Percentiles rank a stretch among this genome's conserved stretches.
phyloP scores from a whole-genome alignment of 306 rosid genomes.

The Cucurbita moschata region DNA sequence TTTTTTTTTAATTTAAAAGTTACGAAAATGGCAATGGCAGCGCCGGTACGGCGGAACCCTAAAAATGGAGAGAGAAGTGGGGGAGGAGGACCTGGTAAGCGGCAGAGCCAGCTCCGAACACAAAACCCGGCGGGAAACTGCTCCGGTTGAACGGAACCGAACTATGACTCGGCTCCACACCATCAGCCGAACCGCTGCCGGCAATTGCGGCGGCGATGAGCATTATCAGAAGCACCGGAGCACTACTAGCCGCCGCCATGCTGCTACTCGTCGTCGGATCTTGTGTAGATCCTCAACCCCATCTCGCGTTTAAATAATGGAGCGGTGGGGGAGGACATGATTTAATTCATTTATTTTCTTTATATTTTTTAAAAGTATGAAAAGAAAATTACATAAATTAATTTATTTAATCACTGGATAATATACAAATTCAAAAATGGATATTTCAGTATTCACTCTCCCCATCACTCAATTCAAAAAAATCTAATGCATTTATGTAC shows the following conservation, averaged over 20 bases:
- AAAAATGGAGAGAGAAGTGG: not conserved
- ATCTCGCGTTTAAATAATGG: not conserved
- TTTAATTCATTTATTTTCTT: too few species aligned
- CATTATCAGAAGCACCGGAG: not conserved
- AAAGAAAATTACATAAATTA: too few species aligned
- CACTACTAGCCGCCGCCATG: not conserved
- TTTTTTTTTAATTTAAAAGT: too few species aligned
- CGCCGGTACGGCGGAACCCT: not conserved
- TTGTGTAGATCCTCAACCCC: not conserved
- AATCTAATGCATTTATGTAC: too few species aligned
- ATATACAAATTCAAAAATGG: too few species aligned
- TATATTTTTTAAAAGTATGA: too few species aligned
- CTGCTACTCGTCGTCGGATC: not conserved
- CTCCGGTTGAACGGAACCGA: conserved; percentile 15
- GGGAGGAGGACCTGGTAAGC: conserved; percentile 25
- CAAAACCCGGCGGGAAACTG: conserved; percentile 19
- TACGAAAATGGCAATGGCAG: not conserved
- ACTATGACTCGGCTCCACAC: not conserved
- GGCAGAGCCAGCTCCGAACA: conserved; percentile 31
- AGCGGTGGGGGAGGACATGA: not conserved
- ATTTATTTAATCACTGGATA: too few species aligned
- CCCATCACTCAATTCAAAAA: too few species aligned
- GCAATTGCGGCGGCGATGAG: not conserved
- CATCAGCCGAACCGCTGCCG: not conserved
- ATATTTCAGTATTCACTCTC: too few species aligned